Percentiles rank a stretch among this genome's conserved stretches.
phyloP scores from a whole-genome alignment of 106 monocot species.

The Platanthera guangdongensis region DNA sequence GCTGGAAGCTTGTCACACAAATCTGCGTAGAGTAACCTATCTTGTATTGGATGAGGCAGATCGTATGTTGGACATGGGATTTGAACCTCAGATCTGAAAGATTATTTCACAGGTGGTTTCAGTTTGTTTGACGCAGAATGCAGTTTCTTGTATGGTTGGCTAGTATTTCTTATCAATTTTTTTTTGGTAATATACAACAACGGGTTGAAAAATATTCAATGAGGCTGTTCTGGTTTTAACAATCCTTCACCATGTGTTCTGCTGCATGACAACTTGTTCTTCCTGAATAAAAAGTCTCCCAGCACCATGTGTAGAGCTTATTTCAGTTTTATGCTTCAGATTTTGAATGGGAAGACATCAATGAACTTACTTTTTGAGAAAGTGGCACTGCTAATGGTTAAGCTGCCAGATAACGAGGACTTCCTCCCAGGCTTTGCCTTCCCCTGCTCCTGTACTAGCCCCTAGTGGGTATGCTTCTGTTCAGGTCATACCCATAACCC shows the following conservation, averaged over 20 bases:
- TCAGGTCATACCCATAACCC: too few species aligned
- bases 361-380: too few species aligned
- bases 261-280: not conserved
- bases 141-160: not conserved
- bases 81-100: slow-evolving; percentile 93
- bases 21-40: slow-evolving; percentile 77
- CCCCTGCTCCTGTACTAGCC: too few species aligned
- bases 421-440: too few species aligned
- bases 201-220: not conserved
- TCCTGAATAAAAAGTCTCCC: not conserved
- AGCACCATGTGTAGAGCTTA: too few species aligned
- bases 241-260: not conserved
- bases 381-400: too few species aligned
- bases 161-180: not conserved
- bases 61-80: slow-evolving; percentile 98
- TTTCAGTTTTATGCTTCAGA: too few species aligned
- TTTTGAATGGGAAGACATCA: too few species aligned
- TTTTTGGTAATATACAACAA: not conserved
- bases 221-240: not conserved
- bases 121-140: not conserved
- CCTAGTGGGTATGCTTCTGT: too few species aligned
- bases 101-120: slow-evolving; percentile 69
- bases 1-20: slow-evolving; percentile 88
- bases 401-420: too few species aligned
- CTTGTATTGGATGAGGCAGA: slow-evolving; percentile 98